Evolutionary conservation across 139 green algal genomes (phyloP).

Genomic region (Axilococcus clingmanii): DNA sequence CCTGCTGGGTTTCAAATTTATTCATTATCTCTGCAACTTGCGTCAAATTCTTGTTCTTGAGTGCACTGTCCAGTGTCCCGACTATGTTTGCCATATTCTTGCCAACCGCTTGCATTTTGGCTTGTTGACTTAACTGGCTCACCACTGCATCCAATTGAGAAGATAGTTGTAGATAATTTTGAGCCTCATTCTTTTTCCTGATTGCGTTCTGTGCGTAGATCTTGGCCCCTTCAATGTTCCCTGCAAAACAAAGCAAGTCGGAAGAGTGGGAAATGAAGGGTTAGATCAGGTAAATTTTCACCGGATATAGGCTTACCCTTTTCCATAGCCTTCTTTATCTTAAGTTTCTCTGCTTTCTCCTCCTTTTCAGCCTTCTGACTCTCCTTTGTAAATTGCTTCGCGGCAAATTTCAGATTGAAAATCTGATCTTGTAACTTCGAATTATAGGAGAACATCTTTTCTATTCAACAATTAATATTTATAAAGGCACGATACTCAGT

Average conservation of each 20-base stretch:
- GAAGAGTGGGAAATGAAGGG: neutral
- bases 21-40: slow-evolving; percentile 73
- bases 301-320: slow-evolving; percentile 41
- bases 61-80: slow-evolving; percentile 76
- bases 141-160: slow-evolving; percentile 88
- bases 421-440: slow-evolving; percentile 74
- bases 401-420: slow-evolving; percentile 93
- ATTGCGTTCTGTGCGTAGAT: slow-evolving; percentile 93
- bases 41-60: slow-evolving; percentile 34
- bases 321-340: slow-evolving; percentile 97
- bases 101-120: slow-evolving; percentile 74
- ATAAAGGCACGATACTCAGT: too few relatives aligned
- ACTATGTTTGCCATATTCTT: slow-evolving; percentile 92
- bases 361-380: slow-evolving; percentile 86
- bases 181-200: slow-evolving; percentile 78
- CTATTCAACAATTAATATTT: too few relatives aligned
- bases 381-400: slow-evolving; percentile 79
- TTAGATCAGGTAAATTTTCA: neutral
- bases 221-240: slow-evolving; percentile 82
- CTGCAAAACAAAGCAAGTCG: slow-evolving; percentile 12
- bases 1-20: slow-evolving; percentile 93
- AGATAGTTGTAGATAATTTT: slow-evolving; percentile 93
- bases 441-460: too few relatives aligned
- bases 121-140: slow-evolving; percentile 79
- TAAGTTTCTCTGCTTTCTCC: slow-evolving; percentile 84